phyloP scores from a whole-genome alignment of 139 green algal species.

The Chlorella sp. region DNA sequence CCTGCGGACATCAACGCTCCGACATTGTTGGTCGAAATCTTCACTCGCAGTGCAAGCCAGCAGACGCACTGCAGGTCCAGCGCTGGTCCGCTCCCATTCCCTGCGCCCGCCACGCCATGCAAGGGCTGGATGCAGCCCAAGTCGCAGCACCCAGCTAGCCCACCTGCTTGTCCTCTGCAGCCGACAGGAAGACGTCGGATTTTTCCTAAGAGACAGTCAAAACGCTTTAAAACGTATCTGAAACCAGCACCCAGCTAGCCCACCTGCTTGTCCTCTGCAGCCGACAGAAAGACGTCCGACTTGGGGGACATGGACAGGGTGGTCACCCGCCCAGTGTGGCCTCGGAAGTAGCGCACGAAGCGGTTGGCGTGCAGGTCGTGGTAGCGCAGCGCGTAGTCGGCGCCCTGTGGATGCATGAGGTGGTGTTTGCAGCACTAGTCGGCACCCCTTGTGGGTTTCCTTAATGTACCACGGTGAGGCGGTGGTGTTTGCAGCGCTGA shows the following conservation, averaged over 20 bases:
- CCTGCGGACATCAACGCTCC: constrained; percentile 32
- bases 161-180: constrained; percentile 58
- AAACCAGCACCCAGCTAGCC: neutral
- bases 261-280: constrained; percentile 58
- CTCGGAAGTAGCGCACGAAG: constrained; percentile 89
- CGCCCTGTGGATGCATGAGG: constrained; percentile 23
- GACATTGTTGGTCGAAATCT: no score
- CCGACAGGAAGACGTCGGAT: constrained; percentile 85
- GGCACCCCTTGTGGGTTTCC: neutral
- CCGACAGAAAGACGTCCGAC: constrained; percentile 85
- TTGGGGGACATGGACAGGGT: constrained; percentile 81
- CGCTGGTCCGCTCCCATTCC: no score
- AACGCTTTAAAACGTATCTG: no score
- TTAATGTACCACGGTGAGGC: no score
- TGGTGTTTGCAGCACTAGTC: neutral
- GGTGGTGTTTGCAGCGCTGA: neutral
- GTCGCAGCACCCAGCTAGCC: neutral
- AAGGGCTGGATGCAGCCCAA: no score
- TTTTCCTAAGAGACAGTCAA: no score
- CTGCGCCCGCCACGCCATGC: no score
- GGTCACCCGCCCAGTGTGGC: constrained; percentile 80
- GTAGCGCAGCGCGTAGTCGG: constrained; percentile 81
- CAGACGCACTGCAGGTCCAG: no score
- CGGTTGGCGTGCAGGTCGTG: constrained; percentile 83
- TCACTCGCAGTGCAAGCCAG: no score